phyloP scores from a whole-genome alignment of 345 rosid species.

The Arabidopsis thaliana region DNA sequence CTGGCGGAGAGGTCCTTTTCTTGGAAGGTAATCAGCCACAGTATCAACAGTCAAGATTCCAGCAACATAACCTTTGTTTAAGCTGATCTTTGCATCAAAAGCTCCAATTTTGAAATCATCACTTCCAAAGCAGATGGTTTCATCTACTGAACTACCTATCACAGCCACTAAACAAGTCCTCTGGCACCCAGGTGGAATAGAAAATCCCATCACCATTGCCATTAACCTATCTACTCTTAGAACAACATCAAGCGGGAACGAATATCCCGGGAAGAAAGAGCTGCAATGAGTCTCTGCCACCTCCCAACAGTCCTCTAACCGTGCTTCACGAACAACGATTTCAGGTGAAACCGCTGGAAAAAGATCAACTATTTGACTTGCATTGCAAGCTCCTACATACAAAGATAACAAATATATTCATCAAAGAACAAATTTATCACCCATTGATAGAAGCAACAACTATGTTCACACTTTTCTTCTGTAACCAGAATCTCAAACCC shows the following conservation, averaged over 20 bases:
- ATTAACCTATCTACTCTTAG: slow-evolving; percentile 76
- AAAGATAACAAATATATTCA: slow-evolving; percentile 13
- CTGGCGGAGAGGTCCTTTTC: slow-evolving; percentile 77
- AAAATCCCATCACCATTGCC: slow-evolving; percentile 77
- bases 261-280: slow-evolving; percentile 82
- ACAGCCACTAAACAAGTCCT: slow-evolving; percentile 88
- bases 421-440: slow-evolving; percentile 6
- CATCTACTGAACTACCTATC: slow-evolving; percentile 60
- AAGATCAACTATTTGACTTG: slow-evolving; percentile 79
- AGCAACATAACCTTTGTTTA: slow-evolving; percentile 75
- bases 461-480: not conserved
- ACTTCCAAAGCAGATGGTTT: slow-evolving; percentile 60
- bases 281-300: slow-evolving; percentile 97
- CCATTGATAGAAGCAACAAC: slow-evolving; percentile 3
- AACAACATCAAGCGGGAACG: slow-evolving; percentile 84
- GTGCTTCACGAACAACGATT: slow-evolving; percentile 90
- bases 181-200: slow-evolving; percentile 70
- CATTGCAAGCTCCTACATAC: slow-evolving; percentile 67
- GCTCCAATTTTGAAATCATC: slow-evolving; percentile 77
- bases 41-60: slow-evolving; percentile 95
- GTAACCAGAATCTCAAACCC: not conserved
- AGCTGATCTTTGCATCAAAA: slow-evolving; percentile 65
- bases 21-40: slow-evolving; percentile 82
- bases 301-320: slow-evolving; percentile 94
- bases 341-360: slow-evolving; percentile 75